A percentile compares a stretch with the other conserved stretches of the same genome.
Evolutionary conservation across 139 green algal species (phyloP).

Genomic region (Prasinococcaceae sp.): DNA sequence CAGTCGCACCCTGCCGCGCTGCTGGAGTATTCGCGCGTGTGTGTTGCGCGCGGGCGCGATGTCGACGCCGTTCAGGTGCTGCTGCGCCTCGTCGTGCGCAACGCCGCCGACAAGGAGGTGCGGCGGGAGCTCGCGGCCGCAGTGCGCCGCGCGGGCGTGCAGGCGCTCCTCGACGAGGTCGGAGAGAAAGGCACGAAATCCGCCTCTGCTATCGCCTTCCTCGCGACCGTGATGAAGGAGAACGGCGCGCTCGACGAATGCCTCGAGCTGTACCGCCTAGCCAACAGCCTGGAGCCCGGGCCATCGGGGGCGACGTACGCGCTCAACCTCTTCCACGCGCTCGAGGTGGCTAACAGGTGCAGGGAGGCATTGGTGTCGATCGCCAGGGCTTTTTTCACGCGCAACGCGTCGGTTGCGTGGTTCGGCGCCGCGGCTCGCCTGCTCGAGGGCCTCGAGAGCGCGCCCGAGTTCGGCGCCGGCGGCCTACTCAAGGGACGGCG

Average conservation of each 20-base stretch:
- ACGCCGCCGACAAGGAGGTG: too few relatives aligned
- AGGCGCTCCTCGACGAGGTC: neutral
- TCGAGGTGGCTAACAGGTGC: constrained; percentile 37
- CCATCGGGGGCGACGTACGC: constrained; percentile 20
- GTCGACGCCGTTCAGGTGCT: too few relatives aligned
- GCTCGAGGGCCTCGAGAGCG: neutral
- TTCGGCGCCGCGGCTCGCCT: neutral
- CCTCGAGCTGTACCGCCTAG: constrained; percentile 19
- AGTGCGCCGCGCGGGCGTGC: neutral
- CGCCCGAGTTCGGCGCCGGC: neutral
- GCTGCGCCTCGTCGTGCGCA: too few relatives aligned
- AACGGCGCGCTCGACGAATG: constrained; percentile 31
- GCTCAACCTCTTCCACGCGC: constrained; percentile 39
- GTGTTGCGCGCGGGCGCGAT: too few relatives aligned
- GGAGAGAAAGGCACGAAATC: neutral
- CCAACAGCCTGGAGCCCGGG: constrained; percentile 14
- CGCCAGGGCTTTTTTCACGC: neutral
- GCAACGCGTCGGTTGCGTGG: neutral
- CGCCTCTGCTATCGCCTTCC: constrained; percentile 37
- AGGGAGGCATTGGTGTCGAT: constrained; percentile 17
- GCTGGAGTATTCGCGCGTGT: too few relatives aligned
- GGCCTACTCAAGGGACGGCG: neutral
- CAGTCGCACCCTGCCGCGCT: too few relatives aligned
- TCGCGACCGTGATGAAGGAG: constrained; percentile 40
- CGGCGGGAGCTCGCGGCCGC: too few relatives aligned